These are phyloP conservation scores for Saitozyma podzolica DNA, from an alignment of 768 basidiomycete genomes.

Conservation along the genomic window DNA sequence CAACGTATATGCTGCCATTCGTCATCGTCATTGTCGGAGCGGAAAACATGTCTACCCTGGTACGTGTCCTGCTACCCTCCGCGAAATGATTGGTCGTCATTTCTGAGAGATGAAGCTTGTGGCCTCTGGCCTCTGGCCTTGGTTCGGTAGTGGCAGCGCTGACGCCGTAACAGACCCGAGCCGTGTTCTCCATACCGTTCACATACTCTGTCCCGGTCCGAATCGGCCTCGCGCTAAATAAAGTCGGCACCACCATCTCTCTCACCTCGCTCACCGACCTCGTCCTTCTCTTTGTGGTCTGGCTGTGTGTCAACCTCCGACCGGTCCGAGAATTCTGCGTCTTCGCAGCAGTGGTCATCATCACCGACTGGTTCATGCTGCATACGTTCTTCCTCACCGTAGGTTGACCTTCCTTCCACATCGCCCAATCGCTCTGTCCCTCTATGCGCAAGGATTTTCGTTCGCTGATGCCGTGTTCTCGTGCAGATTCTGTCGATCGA, in stretches of 20 bases:
- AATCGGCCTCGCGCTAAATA: conserved; percentile 83
- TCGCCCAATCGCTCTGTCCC: not conserved
- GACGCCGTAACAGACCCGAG: conserved; percentile 17
- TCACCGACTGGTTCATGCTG: conserved; percentile 95
- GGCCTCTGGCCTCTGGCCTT: no score
- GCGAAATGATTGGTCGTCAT: no score
- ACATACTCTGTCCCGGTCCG: conserved; percentile 65
- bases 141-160: conserved; percentile 1
- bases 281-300: conserved; percentile 71
- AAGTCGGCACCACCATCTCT: conserved; percentile 86
- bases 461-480: conserved; percentile 3
- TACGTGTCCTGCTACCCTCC: conserved; percentile 51
- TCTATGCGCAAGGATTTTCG: no score
- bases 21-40: conserved; percentile 93
- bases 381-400: conserved; percentile 95
- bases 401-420: conserved; percentile 2
- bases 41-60: conserved; percentile 96
- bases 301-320: conserved; percentile 66
- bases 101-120: no score
- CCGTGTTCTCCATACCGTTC: conserved; percentile 44
- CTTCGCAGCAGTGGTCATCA: conserved; percentile 89
- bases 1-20: conserved; percentile 73
- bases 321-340: conserved; percentile 89
- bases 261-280: conserved; percentile 89
- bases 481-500: conserved; percentile 73